A percentile compares a stretch with the other conserved stretches of the same genome.
These are phyloP conservation scores for Amanita phalloides DNA, from an alignment of 768 basidiomycete genomes.

Conservation along the genomic window DNA sequence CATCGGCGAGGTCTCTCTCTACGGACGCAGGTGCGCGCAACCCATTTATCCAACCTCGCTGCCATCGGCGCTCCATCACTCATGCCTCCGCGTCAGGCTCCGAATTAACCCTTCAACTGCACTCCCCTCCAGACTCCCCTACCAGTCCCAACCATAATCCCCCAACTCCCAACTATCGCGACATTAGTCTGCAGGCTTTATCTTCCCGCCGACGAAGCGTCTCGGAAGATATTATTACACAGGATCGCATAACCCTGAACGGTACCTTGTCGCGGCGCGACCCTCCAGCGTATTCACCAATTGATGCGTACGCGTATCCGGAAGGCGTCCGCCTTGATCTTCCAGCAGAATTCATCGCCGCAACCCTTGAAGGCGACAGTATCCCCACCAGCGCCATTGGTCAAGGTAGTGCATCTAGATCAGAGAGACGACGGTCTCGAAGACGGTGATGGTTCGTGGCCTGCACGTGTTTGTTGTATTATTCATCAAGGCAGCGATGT, in stretches of 20 bases:
- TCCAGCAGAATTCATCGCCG: conserved; percentile 86
- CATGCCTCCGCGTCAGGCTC: conserved; percentile 56
- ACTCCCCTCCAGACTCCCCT: conserved; percentile 74
- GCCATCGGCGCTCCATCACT: conserved; percentile 56
- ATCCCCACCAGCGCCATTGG: conserved; percentile 52
- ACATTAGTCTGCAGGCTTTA: conserved; percentile 72
- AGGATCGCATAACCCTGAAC: not conserved
- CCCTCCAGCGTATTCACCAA: conserved; percentile 83
- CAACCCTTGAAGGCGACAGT: conserved; percentile 68
- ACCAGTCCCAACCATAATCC: conserved; percentile 63
- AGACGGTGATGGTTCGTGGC: conserved; percentile 33
- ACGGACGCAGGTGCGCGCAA: conserved; percentile 75
- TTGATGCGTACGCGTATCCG: conserved; percentile 73
- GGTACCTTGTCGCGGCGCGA: conserved; percentile 40
- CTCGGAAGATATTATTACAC: conserved; percentile 10
- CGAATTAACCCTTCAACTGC: conserved; percentile 59
- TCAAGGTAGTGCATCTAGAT: conserved; percentile 32
- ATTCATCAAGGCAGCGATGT: not conserved
- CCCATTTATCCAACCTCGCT: conserved; percentile 68
- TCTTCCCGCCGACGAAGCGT: conserved; percentile 26
- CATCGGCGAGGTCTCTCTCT: conserved; percentile 49
- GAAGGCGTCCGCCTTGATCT: conserved; percentile 92
- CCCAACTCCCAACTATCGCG: conserved; percentile 75
- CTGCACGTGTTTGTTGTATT: conserved; percentile 1
- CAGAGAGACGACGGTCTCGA: conserved; percentile 49